Percentiles rank a stretch among this genome's conserved stretches.
phyloP scores from a whole-genome alignment of 192 early-diverging fungal genomes.

The Phycomyces nitens region DNA sequence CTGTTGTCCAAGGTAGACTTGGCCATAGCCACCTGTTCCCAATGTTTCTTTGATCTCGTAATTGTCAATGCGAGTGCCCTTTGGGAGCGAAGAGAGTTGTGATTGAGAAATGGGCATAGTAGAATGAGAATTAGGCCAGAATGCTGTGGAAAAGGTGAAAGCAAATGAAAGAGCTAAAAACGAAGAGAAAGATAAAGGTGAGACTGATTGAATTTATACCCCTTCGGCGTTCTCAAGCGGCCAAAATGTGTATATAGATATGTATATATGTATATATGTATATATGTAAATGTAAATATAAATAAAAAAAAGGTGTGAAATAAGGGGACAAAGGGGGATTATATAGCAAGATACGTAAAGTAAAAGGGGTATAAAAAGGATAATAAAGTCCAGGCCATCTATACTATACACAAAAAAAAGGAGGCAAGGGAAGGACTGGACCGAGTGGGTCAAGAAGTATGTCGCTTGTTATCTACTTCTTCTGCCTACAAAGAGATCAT shows the following conservation, averaged over 20 bases:
- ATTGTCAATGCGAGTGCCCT: constrained; percentile 36
- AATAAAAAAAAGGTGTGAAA: not conserved
- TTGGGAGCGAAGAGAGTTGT: constrained; percentile 2
- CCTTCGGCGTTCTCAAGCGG: not conserved
- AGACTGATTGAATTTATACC: not conserved
- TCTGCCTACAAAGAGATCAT: too few species aligned
- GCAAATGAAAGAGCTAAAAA: not conserved
- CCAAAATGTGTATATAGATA: not conserved
- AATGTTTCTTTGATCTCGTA: constrained; percentile 49
- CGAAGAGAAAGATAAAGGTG: not conserved
- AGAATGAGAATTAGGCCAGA: too few species aligned
- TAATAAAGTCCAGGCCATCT: too few species aligned
- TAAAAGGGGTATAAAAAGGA: too few species aligned
- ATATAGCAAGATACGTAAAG: too few species aligned
- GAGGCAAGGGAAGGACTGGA: too few species aligned
- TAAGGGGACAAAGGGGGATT: too few species aligned
- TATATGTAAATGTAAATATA: not conserved
- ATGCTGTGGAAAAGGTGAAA: too few species aligned
- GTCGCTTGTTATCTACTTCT: too few species aligned
- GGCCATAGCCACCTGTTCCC: constrained; percentile 72
- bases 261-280: not conserved
- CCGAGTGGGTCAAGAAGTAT: too few species aligned
- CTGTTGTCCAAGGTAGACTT: constrained; percentile 66
- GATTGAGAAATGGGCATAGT: not conserved
- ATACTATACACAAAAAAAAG: too few species aligned